phyloP scores from a whole-genome alignment of 345 rosid genomes.

The Lumnitzera racemosa region DNA sequence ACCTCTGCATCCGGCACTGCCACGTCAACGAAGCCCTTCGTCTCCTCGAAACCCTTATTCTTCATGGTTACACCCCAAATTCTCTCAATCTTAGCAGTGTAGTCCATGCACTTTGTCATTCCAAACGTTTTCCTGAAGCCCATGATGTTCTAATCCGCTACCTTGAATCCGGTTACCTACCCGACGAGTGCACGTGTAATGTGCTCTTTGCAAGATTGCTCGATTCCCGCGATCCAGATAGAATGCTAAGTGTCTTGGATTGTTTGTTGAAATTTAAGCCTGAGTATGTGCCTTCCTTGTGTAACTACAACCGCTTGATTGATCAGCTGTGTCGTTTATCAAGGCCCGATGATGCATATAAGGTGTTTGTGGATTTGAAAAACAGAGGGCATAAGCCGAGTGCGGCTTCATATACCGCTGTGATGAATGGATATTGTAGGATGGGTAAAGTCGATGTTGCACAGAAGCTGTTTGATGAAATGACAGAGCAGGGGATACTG shows the following conservation, averaged over 20 bases:
- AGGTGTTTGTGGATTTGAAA: constrained; percentile 51
- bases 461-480: constrained; percentile 62
- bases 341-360: constrained; percentile 42
- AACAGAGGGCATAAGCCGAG: constrained; percentile 52
- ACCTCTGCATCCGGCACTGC: constrained; percentile 31
- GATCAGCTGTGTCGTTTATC: constrained; percentile 45
- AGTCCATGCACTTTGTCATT: constrained; percentile 65
- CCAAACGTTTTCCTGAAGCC: constrained; percentile 55
- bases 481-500: constrained; percentile 34
- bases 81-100: constrained; percentile 60
- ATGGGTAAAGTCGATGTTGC: constrained; percentile 37
- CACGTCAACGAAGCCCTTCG: constrained; percentile 16
- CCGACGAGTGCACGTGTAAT: constrained; percentile 72
- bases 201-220: constrained; percentile 62
- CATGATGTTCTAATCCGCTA: constrained; percentile 41
- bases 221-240: constrained; percentile 39
- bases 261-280: constrained; percentile 42
- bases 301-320: constrained; percentile 67
- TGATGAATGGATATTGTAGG: constrained; percentile 47
- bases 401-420: constrained; percentile 64
- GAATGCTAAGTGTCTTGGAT: constrained; percentile 30
- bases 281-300: constrained; percentile 58
- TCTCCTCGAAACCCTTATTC: constrained; percentile 20
- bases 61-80: constrained; percentile 27
- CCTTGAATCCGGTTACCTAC: constrained; percentile 38